Evolutionary conservation across 805 yeast genomes (phyloP), one percentile per base, ranked within the genome.

Genomic region (Saccharomycopsis sp.): DNA sequence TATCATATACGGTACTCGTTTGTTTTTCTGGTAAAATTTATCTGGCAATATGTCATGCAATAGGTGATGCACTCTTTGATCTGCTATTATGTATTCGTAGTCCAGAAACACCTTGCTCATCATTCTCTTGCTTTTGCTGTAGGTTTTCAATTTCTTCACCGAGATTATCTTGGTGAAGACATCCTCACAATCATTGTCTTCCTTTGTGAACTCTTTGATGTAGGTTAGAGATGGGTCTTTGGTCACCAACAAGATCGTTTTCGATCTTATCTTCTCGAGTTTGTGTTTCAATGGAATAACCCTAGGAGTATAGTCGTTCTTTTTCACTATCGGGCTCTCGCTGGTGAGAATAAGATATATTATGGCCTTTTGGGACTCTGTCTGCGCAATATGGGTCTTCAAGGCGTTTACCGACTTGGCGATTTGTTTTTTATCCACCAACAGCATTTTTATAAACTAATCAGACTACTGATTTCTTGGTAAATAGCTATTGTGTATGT

Each of bases 141-240:
- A 67, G 23, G 77, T 70, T 65, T 78, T 81, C 57, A 85, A 68
- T 62, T 79, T 83, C 61, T 80, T 81, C 52, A 85, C 73, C 14
- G 89, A 78, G 18, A 82, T 72, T 23, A 89, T 81, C 29, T 82
- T 82, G 50, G 79, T 78, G 68, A 88, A 86, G 44, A 75, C 62
- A 58, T 85, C 87, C 55, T 83, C 81, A 0, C 91, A 84, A 1
- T 79, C 75, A 1, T 82, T 73, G 16, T 75, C 81, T 58, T 77
- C 76, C 29, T 70, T 72, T 4, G 75, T 73, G 3, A 87, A 67
- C 2, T 77, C 74, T 9, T 73, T 74, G 40, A 83, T 73, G 64
- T 82, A 87, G 4, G 76, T 74, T 2, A 79, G 73, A 3, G 85
- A 79, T 1, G 92, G 91, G 65, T 89, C 94, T 62, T 85, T 87